These are phyloP conservation scores for Colletotrichum sp. DNA, from an alignment of 2,329 filamentous ascomycete species.

Conservation along the genomic window DNA sequence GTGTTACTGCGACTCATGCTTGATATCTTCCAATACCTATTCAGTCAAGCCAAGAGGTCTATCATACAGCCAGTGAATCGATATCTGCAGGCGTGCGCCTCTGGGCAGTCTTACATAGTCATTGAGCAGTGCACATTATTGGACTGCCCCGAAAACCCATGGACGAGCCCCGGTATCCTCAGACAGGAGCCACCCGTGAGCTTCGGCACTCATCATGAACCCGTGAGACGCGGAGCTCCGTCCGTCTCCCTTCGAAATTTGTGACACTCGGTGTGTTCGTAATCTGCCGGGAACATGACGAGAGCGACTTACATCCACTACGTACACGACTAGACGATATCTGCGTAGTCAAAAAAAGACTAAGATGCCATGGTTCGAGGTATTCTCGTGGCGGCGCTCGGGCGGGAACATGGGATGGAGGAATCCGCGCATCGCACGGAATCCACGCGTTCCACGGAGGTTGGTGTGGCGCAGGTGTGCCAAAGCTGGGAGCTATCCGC, in stretches of 20 bases:
- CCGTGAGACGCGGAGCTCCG: not conserved
- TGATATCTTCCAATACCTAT: rapidly evolving
- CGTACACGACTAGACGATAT: not conserved
- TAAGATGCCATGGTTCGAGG: not conserved
- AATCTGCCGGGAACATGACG: not conserved
- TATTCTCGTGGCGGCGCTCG: not conserved
- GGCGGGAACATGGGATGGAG: not conserved
- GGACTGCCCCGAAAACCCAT: not conserved
- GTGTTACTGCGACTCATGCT: not conserved
- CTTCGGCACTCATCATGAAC: not conserved
- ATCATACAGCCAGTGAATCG: not conserved
- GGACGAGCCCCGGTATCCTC: not conserved
- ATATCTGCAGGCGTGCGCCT: not conserved
- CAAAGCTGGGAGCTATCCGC: not conserved
- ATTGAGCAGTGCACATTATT: not conserved
- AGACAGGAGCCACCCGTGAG: not conserved
- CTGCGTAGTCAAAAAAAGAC: not conserved
- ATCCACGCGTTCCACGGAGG: not conserved
- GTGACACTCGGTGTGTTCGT: not conserved
- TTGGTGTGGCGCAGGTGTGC: not conserved
- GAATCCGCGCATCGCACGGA: not conserved
- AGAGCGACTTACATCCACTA: not conserved
- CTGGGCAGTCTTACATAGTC: not conserved
- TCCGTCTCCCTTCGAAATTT: not conserved
- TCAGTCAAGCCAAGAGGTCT: not conserved